Evolutionary conservation across 2,329 filamentous ascomycete genomes (phyloP), one percentile per base, ranked within the genome.

Genomic region (Fusarium veterinarium): DNA sequence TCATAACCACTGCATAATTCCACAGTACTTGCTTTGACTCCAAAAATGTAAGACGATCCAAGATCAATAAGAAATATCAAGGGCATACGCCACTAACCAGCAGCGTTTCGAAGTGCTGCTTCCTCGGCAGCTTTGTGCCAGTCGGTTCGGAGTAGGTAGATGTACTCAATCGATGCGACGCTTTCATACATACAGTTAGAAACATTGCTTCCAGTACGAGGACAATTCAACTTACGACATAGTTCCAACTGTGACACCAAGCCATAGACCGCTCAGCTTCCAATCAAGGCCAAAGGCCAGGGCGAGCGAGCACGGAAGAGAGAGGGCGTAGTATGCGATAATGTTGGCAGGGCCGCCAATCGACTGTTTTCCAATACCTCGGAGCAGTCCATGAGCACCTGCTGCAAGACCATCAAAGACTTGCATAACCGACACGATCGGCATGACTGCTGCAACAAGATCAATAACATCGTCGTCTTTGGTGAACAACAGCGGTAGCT

Each of bases 341-440:
- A 98, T 83, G 77, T 96, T 97, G 12, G 95, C 91, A 76, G 95
- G 97, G 0, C 95, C 95, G 17, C 95, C 95, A 63, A 98, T 91
- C 72, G 94, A 91, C 81, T 98, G 95, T 64, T 93, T 90, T 6
- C 96, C 96, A 20, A 98, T 89, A 17, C 95, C 95, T 45, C 96
- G 89, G 33, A 98, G 87, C 42, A 98, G 87, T 33, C 95, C 95
- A 77, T 96, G 95, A 64, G 93, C 94, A 42, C 92, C 92, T 6
- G 93, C 89, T 0, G 93, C 90, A 23, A 97, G 81, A 3, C 93
- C 91, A 81, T 99, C 95, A 76, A 97, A 95, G 30, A 97, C 87
- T 80, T 98, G 95, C 86, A 98, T 97, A 3, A 94, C 88, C 1
- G 95, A 95, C 67, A 93, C 94, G 6, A 98, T 83, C 0, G 95